Evolutionary conservation across 495 filamentous ascomycete genomes (phyloP), one percentile per base, ranked within the genome.

Genomic region (Cercophora newfieldiana): DNA sequence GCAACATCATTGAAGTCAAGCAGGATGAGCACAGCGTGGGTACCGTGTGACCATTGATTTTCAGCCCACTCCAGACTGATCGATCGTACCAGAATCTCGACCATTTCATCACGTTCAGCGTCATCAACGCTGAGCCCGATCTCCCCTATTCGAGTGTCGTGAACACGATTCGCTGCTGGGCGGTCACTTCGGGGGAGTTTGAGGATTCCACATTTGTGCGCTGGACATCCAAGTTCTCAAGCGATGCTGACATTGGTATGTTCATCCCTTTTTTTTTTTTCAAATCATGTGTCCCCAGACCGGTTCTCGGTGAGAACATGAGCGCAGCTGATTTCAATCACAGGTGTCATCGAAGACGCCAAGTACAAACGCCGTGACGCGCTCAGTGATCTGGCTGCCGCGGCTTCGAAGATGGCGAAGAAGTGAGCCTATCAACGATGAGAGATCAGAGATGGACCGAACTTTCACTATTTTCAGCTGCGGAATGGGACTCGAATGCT

Each of bases 331-430:
- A 33, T 22, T 26, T 3, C 56, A n/a, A n/a, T 10, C 54, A 21
- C 33, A 89, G 88, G 82, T 51, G 88, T 90, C 31, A 87, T 90
- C 58, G 83, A 89, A 75, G 88, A 90, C 70, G 88, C 87, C 48
- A 88, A 86, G 75, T 90, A 86, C 84, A 90, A 90, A 82, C 88
- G 88, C 66, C 85, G 84, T 26, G 88, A 90, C 67, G 88, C 86
- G 6, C 76, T 90, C 25, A 84, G 83, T 37, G 88, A 86, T 69
- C 78, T 90, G n/a, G 85, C 82, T n/a, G 81, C 81, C 59, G 81
- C 77, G 1, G 86, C 80, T 2, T 66, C 67, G 48, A 83, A 85
- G 73, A 86, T 84, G 71, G 33, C 64, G n/a, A 66, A 66, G 55
- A 62, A 70, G 18, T 31, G 12, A 61, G 64, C 37, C 64, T 57